Evolutionary conservation across 116 monocot genomes (phyloP), one percentile per base, ranked within the genome.

Genomic region (Cymodocea nodosa): DNA sequence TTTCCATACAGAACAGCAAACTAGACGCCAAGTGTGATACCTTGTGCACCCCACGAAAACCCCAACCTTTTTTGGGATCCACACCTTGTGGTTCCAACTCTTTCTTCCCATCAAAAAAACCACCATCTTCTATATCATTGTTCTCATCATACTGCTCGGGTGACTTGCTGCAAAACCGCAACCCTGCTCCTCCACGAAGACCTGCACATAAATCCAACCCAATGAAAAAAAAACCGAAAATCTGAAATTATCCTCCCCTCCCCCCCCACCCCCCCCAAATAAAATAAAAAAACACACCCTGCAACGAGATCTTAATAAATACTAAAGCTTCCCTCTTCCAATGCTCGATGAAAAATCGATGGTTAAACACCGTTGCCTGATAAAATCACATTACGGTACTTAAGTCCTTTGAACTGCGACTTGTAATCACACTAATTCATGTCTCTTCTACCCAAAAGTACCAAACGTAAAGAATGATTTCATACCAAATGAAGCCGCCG

Each of bases 1-100:
- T 20, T 12, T 11, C 9, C 8, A 10, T 24, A 57, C 23, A 57
- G 20, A 0, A 0, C 12, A 9, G 56, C 56, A 0, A 23, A 3
- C 22, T 23, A 8, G 22, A 56, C 22, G 22, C 23, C 56, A 56
- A 56, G 22, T 22, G 25, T 20, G 19, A 23, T 65, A 90, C 88
- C 91, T 74, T 88, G 51, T 91, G 82, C 20, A 98, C 91, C 15
- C 97, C 97, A 56, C 97, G 77, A 68, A 84, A 98, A 71, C 50
- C 73, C 92, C 92, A 98, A 17, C 97, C 97, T 65, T 63, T 91
- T 57, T 75, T 77, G 11, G 91, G 91, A 52, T 98, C 92, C 7
- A 91, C 91, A 66, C 87, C 76, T 72, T 88, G 91, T 35, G 85
- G 85, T 62, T 85, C 81, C 50, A 86, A 70, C 19, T 75, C 86